Percentiles rank a stretch among this genome's conserved stretches.
Evolutionary conservation across 1,284 basidiomycete genomes (phyloP).

Genomic region (Ceratobasidium sp.): DNA sequence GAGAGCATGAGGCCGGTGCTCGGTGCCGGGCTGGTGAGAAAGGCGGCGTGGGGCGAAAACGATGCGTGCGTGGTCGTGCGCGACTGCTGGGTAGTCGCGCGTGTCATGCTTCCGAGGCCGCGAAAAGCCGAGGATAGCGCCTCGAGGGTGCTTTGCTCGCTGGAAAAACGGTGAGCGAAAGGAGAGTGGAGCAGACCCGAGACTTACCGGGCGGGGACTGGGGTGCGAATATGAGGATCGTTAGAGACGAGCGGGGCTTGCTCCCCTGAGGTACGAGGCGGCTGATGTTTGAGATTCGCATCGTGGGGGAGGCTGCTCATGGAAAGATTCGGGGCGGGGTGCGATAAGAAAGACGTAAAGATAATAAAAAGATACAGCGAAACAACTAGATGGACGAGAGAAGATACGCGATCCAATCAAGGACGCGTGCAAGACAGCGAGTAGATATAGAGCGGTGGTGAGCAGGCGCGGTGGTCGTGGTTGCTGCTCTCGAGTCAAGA

Average conservation of each 20-base stretch:
- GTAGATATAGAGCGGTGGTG: conserved; percentile 5
- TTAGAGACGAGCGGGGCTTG: conserved; percentile 6
- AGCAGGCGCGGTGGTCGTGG: conserved; percentile 20
- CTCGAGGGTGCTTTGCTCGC: conserved; percentile 44
- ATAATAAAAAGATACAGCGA: conserved; percentile 23
- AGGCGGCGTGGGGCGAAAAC: conserved; percentile 9
- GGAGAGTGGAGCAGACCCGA: not conserved
- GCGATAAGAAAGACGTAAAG: conserved; percentile 32
- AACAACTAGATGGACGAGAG: not conserved
- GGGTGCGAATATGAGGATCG: conserved; percentile 18
- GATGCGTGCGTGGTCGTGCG: conserved; percentile 27
- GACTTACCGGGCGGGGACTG: conserved; percentile 36
- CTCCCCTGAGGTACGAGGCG: conserved; percentile 13
- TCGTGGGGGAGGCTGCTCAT: conserved; percentile 42
- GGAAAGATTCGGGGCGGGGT: not conserved
- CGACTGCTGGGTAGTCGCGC: conserved; percentile 27
- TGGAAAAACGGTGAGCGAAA: conserved; percentile 11
- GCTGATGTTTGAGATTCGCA: conserved; percentile 24
- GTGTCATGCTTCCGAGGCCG: conserved; percentile 37
- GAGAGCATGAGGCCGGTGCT: conserved; percentile 35
- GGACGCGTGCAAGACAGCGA: conserved; percentile 32
- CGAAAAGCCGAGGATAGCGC: conserved; percentile 34
- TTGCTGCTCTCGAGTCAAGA: conserved; percentile 35
- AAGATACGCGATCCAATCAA: conserved; percentile 33
- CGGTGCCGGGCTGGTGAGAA: conserved; percentile 21